Percentiles rank a stretch among this genome's conserved stretches.
Evolutionary conservation across 2,329 filamentous ascomycete genomes (phyloP).

Genomic region (Fusarium miscanthi): DNA sequence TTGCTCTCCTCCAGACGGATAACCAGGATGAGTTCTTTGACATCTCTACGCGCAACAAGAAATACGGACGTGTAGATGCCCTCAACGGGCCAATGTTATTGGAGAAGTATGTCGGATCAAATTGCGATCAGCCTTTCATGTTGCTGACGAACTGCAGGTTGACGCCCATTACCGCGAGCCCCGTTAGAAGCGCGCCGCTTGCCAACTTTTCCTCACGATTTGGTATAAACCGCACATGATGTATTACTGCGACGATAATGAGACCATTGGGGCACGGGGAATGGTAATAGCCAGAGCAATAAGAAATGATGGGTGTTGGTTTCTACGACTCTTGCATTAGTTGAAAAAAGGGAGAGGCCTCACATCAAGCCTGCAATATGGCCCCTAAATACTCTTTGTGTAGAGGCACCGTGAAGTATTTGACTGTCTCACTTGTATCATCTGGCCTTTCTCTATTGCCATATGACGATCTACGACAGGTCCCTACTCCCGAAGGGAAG

Average conservation of each 20-base stretch:
- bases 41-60: conserved; percentile 86
- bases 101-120: conserved; percentile 78
- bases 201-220: conserved; percentile 81
- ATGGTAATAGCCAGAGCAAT: neutral
- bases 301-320: neutral
- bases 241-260: conserved; percentile 4
- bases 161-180: conserved; percentile 69
- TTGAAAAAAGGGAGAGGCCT: too few species aligned
- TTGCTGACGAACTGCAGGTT: conserved; percentile 61
- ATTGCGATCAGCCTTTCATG: neutral
- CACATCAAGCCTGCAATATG: too few species aligned
- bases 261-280: neutral
- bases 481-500: too few species aligned
- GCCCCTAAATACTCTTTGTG: too few species aligned
- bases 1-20: conserved; percentile 85
- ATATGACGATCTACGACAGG: too few species aligned
- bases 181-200: conserved; percentile 71
- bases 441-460: too few species aligned
- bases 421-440: too few species aligned
- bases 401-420: too few species aligned
- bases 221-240: conserved; percentile 64
- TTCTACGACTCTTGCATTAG: neutral
- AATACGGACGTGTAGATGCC: conserved; percentile 92
- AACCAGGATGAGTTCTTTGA: conserved; percentile 99
- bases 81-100: conserved; percentile 87